Percentiles rank a stretch among this genome's conserved stretches.
phyloP scores from a whole-genome alignment of 106 monocot genomes.

The Chionographis japonica region DNA sequence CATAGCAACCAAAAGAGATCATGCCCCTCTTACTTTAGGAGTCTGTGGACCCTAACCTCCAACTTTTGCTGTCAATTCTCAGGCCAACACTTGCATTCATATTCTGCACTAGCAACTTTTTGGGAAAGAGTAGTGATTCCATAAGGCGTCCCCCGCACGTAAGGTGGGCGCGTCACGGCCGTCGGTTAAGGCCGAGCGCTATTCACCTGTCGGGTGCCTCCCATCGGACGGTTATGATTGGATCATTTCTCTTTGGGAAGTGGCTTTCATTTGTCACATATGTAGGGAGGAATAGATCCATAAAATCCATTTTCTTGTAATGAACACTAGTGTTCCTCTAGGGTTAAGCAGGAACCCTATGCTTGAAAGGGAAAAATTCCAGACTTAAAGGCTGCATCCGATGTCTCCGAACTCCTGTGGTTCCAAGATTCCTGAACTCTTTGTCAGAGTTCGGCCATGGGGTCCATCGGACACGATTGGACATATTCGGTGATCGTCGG shows the following conservation, averaged over 20 bases:
- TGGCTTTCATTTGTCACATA: constrained; percentile 16
- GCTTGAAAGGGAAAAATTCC: neutral
- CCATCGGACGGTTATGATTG: too few species aligned
- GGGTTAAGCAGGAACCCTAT: constrained; percentile 7
- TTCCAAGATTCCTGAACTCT: neutral
- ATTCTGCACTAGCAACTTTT: constrained; percentile 9
- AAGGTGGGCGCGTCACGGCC: too few species aligned
- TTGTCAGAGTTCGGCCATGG: neutral
- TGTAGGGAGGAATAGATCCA: constrained; percentile 31
- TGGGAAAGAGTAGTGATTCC: too few species aligned
- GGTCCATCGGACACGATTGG: neutral
- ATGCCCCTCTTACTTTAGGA: constrained; percentile 29
- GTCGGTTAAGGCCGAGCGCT: too few species aligned
- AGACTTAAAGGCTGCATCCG: neutral
- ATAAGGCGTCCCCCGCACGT: too few species aligned
- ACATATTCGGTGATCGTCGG: neutral
- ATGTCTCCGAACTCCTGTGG: neutral
- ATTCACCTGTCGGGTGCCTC: too few species aligned
- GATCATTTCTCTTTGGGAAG: too few species aligned
- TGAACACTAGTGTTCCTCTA: too few species aligned
- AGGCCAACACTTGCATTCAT: constrained; percentile 13
- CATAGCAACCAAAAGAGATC: constrained; percentile 19
- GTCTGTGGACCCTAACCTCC: constrained; percentile 21
- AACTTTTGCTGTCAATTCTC: constrained; percentile 31
- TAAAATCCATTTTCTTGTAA: constrained; percentile 10